Base-by-base conservation (phyloP, 495 filamentous ascomycete genomes). In the Lepidopterella palustris region DNA sequence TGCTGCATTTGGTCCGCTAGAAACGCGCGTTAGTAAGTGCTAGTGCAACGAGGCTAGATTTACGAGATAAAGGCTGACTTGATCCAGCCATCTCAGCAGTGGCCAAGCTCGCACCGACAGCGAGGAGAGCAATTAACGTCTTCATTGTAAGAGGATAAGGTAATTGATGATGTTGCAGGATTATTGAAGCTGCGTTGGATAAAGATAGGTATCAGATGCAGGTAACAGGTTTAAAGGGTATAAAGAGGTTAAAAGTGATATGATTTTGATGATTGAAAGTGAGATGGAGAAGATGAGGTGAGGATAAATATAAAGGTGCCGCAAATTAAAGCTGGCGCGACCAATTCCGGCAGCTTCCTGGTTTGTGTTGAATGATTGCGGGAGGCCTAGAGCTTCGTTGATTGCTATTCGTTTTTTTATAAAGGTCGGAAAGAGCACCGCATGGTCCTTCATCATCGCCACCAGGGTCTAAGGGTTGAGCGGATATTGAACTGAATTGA, bases 1-100 rank as follows among this genome's bases (percentile, higher is more conserved):
- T 60, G 10, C 73, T 67, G 54, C 79, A 74, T 57, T 76, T 73
- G 15, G 64, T n/a, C n/a, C n/a, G 39, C 13, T 58, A 66, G 45
- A 55, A 27, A 56, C 23, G 29, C 23, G 50, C 20, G 21, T 45
- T 49, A 27, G 49, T 66, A 29, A 62, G 47, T 55, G 32, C 5
- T 0, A 10, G 29, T 24, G 45, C 8, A 8, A 45, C 48, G 10
- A 28, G 52, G 6, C 6, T 47, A 21, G 11, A 11, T 58, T 23
- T 23, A 50, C 3, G 2, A 11, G 11, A 61, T 61, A 45, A 61
- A 68, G 2, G 32, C 8, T n/a, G n/a, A 15, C 55, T 58, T 23
- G 64, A 58, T 40, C 42, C 31, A 23, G 39, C 61, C 57, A 39
- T 58, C 63, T 73, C 70, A n/a, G 71, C 70, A 48, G 62, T 55